Base-by-base conservation (phyloP, 495 filamentous ascomycete genomes). In the Massariosphaeria phaeospora region DNA sequence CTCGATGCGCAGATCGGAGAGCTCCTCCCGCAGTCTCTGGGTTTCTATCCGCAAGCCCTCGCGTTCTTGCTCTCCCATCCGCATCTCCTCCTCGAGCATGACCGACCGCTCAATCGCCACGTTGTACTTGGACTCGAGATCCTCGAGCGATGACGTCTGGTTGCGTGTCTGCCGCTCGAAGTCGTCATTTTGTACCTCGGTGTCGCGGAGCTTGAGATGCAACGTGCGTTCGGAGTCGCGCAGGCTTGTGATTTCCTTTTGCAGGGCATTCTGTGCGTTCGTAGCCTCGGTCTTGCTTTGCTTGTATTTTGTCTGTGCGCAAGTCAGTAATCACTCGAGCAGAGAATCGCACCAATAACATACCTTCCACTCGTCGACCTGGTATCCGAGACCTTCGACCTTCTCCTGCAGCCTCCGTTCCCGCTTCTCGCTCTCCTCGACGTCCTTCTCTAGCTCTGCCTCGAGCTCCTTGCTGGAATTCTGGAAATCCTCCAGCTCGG, bases 301-400 rank as follows among this genome's bases (percentile, higher is more conserved):
- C 67, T 90, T 96, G 79, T 93, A 93, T 76, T 96, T 98, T 63
- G 83, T 84, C 93, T 95, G 72, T 2, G 9, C 15, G 10, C 46
- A 34, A 20, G 48, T 67, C 41, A 66, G 58, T 44, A 24, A 24
- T 7, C 36, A 27, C 24, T 20, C 20, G 20, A 8, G 29, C 25
- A 7, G 9, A 2, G 24, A 29, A 20, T 17, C 43, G 13, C 17
- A 30, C 17, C 33, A 38, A 21, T 5, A 35, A 63, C 81, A 66
- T 75, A 95, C 91, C 82, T 98, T 96, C 93, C 93, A 98, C 71
- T 98, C 93, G 17, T 96, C 91, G 0, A 91, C 90, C 66, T 96
- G 89, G 64, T 88, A 96, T 49, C 79, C 80, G 62, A 95, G 67
- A 23, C 72, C 76, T 64, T 97, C 93, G 1, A 86, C 83, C 72